phyloP scores from a whole-genome alignment of 1,139 yeast genomes.

The Sporopachydermia cereana region DNA sequence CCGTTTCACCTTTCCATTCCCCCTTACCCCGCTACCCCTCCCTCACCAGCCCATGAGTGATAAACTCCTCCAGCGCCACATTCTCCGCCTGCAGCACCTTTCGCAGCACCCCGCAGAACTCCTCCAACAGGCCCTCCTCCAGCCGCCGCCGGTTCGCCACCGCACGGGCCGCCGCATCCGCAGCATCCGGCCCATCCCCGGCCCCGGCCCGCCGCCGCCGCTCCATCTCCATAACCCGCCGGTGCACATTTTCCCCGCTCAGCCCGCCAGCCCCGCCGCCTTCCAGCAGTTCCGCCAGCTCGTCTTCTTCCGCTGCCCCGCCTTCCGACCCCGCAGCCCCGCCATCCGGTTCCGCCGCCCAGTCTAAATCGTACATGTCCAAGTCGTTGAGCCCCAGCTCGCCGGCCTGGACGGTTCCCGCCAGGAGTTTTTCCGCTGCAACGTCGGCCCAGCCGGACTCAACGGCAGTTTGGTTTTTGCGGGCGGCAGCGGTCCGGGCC shows the following conservation, averaged over 20 bases:
- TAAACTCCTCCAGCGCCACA: not conserved
- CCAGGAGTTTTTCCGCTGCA: not conserved
- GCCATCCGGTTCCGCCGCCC: not conserved
- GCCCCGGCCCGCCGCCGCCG: too few relatives aligned
- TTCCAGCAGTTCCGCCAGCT: not conserved
- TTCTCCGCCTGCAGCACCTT: not conserved
- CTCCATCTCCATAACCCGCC: constrained; percentile 2
- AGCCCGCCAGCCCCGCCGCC: not conserved
- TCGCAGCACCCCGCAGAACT: not conserved
- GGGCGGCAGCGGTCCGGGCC: not conserved
- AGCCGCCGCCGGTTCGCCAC: not conserved
- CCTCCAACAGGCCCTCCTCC: not conserved
- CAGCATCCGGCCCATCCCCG: too few relatives aligned
- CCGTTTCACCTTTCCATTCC: constrained; percentile 16
- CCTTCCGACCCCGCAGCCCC: not conserved
- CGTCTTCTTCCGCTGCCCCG: not conserved
- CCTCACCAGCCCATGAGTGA: too few relatives aligned
- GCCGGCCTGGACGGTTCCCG: not conserved
- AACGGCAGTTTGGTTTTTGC: not conserved
- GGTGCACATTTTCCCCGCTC: not conserved
- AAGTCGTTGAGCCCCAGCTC: not conserved
- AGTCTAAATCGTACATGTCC: constrained; percentile 4
- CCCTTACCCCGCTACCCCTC: constrained; percentile 23
- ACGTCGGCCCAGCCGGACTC: not conserved
- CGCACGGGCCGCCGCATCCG: too few relatives aligned